Evolutionary conservation across 805 yeast species (phyloP).

Genomic region (Wickerhamomyces alni): DNA sequence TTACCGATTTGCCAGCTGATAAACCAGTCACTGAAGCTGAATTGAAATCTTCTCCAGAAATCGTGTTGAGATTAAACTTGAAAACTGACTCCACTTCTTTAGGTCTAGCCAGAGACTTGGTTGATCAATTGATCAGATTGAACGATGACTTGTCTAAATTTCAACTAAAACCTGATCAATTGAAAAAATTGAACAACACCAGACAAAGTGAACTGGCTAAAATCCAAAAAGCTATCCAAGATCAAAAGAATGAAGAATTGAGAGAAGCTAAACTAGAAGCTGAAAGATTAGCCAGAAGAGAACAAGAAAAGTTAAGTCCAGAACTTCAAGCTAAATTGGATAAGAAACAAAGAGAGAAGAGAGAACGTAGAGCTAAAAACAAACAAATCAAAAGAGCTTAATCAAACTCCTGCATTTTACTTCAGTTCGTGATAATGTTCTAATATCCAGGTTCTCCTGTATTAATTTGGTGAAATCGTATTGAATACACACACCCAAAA

Average conservation of each 20-base stretch:
- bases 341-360: constrained; percentile 74
- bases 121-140: constrained; percentile 51
- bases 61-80: constrained; percentile 48
- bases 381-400: constrained; percentile 20
- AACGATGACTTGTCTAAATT: constrained; percentile 47
- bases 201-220: constrained; percentile 72
- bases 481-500: neutral
- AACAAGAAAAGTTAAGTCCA: constrained; percentile 50
- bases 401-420: too few species aligned
- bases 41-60: constrained; percentile 41
- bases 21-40: constrained; percentile 61
- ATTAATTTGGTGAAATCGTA: too few species aligned
- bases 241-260: constrained; percentile 56
- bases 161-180: constrained; percentile 66
- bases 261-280: constrained; percentile 68
- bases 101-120: constrained; percentile 40
- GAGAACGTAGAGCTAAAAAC: constrained; percentile 70
- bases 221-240: constrained; percentile 64
- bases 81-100: constrained; percentile 46
- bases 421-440: too few species aligned
- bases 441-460: neutral
- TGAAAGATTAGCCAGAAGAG: constrained; percentile 58
- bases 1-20: constrained; percentile 78
- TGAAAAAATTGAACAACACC: constrained; percentile 67
- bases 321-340: constrained; percentile 77